phyloP scores from a whole-genome alignment of 2,329 filamentous ascomycete species.

The Albophoma yamanashiensis region DNA sequence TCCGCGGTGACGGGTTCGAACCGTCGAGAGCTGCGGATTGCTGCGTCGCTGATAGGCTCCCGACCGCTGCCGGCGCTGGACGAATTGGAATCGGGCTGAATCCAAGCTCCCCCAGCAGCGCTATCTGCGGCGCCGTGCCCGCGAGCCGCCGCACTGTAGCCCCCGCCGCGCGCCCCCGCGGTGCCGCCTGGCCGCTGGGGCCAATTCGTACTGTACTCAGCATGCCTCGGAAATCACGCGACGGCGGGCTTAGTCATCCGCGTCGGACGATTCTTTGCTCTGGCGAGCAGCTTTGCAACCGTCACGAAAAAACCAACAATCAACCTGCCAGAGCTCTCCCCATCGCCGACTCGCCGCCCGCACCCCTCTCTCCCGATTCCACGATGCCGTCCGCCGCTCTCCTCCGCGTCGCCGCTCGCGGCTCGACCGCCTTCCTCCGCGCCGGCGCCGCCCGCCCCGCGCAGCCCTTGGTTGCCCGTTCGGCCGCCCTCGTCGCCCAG shows the following conservation, averaged over 20 bases:
- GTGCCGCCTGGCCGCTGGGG: neutral
- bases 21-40: neutral
- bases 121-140: conserved; percentile 4
- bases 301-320: conserved; percentile 9
- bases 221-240: conserved; percentile 12
- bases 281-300: conserved; percentile 19
- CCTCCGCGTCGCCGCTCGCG: conserved; percentile 62
- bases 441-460: conserved; percentile 48
- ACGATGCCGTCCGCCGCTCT: conserved; percentile 57
- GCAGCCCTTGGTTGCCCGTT: conserved; percentile 42
- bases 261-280: conserved; percentile 16
- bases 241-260: conserved; percentile 22
- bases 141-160: neutral
- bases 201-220: conserved; percentile 14
- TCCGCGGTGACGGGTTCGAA: neutral
- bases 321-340: conserved; percentile 11
- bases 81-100: conserved; percentile 13
- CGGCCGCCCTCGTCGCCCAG: conserved; percentile 34
- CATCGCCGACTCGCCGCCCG: conserved; percentile 8
- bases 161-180: neutral
- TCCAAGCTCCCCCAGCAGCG: conserved; percentile 9
- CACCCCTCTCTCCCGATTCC: conserved; percentile 14
- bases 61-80: conserved; percentile 1
- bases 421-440: conserved; percentile 53
- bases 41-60: neutral